Conservation (phyloP, 208 protist genomes). For the Leishmania turanica region DNA sequence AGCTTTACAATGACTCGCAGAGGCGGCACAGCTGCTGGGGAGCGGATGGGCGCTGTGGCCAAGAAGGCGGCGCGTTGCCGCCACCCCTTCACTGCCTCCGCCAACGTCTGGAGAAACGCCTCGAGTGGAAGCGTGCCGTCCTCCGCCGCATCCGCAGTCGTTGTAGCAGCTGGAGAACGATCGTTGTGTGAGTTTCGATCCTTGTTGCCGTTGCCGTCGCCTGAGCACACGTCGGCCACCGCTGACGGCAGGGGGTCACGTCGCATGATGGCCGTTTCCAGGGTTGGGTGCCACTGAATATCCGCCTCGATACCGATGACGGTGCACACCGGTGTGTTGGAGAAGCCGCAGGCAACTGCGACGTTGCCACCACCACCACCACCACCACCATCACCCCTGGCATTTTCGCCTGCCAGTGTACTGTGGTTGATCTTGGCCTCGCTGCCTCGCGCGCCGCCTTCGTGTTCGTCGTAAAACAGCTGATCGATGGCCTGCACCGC, state of each 20-base stretch:
- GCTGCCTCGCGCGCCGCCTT: not conserved
- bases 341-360: not conserved
- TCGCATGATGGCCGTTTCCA: constrained; percentile 28
- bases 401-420: not conserved
- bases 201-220: not conserved
- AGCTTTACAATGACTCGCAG: constrained; percentile 43
- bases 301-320: constrained; percentile 49
- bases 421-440: not conserved
- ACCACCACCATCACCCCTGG: not conserved
- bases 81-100: constrained; percentile 18
- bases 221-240: not conserved
- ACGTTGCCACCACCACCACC: not conserved
- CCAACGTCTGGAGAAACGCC: constrained; percentile 8
- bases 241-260: constrained; percentile 31
- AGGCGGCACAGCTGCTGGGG: not conserved
- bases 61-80: not conserved
- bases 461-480: not conserved
- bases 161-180: not conserved
- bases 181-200: not conserved
- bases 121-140: not conserved
- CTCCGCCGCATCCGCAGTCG: not conserved
- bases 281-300: constrained; percentile 30
- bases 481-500: constrained; percentile 2
- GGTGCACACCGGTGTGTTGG: not conserved
- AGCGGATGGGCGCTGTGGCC: not conserved